Evolutionary conservation across 352 stramenopile genomes (phyloP), one percentile per base, ranked within the genome.

Genomic region (Globisporangium solare): DNA sequence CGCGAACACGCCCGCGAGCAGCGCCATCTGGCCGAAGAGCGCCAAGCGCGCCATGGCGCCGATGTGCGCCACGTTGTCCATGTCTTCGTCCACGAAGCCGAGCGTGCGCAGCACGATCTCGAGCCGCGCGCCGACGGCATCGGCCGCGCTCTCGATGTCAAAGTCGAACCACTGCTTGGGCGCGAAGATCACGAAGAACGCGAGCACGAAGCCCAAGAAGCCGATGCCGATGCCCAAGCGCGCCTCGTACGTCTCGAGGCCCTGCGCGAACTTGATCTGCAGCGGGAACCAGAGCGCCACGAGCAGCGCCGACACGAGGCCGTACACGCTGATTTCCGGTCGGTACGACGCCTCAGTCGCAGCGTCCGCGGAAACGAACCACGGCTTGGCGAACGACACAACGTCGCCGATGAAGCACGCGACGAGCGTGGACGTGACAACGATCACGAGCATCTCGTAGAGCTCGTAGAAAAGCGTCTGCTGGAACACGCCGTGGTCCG

Each of bases 391-490:
- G 56, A 81, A 81, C n/a, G 60, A 61, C 31, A 86, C 39, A 39
- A 72, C 40, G 48, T 79, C 74, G 45, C 73, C 71, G 51, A 79
- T 51, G n/a, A 56, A 64, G 54, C 74, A 81, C 12, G 69, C 73
- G 3, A 80, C 31, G 8, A 81, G 64, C 22, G 73, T 75, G 20
- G 79, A 89, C 18, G 74, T 83, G 41, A 76, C 64, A 21, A 90
- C 64, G 42, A 90, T 72, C 47, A 92, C 73, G 31, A 92, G 68
- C 74, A 87, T 89, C 66, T 92, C 82, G 71, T 88, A 89, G 22
- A 92, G 68, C 64, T 92, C 82, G 56, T 77, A 90, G 68, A 90
- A 92, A 35, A 92, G 63, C 60, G 77, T 88, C 57, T 92, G 79
- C 48, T 66, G 64, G 57, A 92, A 86, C 7, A 86, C 65, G 32